These are phyloP conservation scores for Lathyrus aphaca DNA, from an alignment of 306 rosid genomes.

Conservation along the genomic window DNA sequence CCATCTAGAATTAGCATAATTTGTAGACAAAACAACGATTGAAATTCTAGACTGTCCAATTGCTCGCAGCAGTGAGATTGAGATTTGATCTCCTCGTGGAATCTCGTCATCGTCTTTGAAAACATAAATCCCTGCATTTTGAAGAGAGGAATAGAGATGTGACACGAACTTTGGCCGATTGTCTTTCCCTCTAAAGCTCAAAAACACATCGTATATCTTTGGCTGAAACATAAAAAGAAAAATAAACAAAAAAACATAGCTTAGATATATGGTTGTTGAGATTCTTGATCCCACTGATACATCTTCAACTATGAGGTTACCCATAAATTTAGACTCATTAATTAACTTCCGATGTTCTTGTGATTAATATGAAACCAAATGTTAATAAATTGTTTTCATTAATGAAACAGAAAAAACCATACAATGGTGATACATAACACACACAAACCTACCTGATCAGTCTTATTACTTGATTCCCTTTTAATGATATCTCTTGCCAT, in stretches of 20 bases:
- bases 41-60: constrained; percentile 9
- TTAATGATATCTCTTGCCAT: constrained; percentile 40
- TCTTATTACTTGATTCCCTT: not conserved
- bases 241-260: not conserved
- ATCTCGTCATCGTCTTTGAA: not conserved
- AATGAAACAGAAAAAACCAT: not conserved
- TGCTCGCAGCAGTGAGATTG: not conserved
- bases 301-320: not conserved
- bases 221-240: constrained; percentile 16
- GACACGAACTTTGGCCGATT: not conserved
- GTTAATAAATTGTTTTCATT: not conserved
- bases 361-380: not conserved
- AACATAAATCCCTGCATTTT: constrained; percentile 1
- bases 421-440: not conserved
- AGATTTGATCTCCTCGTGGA: constrained; percentile 14
- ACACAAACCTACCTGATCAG: constrained; percentile 1
- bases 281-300: not conserved
- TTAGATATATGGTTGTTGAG: not conserved
- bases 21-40: constrained; percentile 25
- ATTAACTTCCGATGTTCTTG: not conserved
- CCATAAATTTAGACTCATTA: not conserved
- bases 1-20: constrained; percentile 37
- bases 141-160: not conserved
- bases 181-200: constrained; percentile 30
- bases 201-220: constrained; percentile 19